Base-by-base conservation (phyloP, 352 stramenopile species). In the Phytopythium kandeliae region DNA sequence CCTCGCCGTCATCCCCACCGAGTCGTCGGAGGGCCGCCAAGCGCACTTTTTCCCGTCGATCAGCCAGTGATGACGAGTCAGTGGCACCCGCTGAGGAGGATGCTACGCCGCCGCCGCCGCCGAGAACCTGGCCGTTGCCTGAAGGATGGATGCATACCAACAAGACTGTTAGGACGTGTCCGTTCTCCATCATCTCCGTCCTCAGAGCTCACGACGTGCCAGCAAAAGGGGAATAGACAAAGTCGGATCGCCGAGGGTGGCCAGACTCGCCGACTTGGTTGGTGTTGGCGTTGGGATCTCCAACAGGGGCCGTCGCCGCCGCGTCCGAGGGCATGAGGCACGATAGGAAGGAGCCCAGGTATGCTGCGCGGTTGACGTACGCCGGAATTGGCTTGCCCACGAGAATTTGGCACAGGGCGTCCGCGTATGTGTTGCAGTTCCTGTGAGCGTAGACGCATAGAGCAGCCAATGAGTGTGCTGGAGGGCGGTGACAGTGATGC, bases 391-490 rank as follows among this genome's bases (percentile, higher is more conserved):
- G 62, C 26, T 77, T 80, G 26, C 59, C 59, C 45, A 97, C 56
- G 25, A 98, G 74, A 41, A 86, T 59, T 51, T 85, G 90, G 40
- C 83, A 89, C 17, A 89, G 60, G 24, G 70, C 87, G 66, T 98
- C 92, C 15, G 88, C 80, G 71, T 97, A 98, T 58, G 93, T 75
- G 69, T 98, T 98, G 73, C 93, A 98, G 67, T 98, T 98, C 63
- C 77, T 67, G 9, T 36, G 9, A 24, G 13, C 1, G 16, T 1
- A 24, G 4, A n/a, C 26, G 26, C 17, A 4, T 4, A 4, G 9
- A 9, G 9, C 4, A 31, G 28, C 28, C 4, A 31, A 9, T 31
- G 28, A 31, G 28, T 48, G 10, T 17, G 22, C 54, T n/a, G n/a
- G n/a, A n/a, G n/a, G 28, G 28, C 28, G 4, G 9, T 10, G 28